Evolutionary conservation across 352 stramenopile species (phyloP).

Genomic region (Phytophthora pistaciae): DNA sequence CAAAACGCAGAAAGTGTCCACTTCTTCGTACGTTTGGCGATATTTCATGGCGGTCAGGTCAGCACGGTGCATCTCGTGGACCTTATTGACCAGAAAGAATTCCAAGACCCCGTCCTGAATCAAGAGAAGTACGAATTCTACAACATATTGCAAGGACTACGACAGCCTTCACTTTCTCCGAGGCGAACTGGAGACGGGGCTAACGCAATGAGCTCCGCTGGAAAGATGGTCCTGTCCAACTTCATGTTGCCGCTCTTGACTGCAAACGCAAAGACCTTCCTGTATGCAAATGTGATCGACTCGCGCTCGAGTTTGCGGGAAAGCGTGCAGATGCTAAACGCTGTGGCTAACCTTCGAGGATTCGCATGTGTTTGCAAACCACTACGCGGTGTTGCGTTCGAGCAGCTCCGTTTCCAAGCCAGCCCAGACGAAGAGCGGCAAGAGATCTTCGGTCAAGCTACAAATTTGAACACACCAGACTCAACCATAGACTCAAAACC

Average conservation of each 20-base stretch:
- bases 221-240: constrained; percentile 56
- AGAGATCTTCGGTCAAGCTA: constrained; percentile 3
- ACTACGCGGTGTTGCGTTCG: constrained; percentile 53
- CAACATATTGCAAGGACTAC: constrained; percentile 61
- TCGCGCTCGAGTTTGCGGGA: constrained; percentile 70
- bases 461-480: constrained; percentile 10
- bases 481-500: constrained; percentile 25
- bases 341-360: constrained; percentile 66
- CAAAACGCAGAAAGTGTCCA: constrained; percentile 69
- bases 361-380: constrained; percentile 66
- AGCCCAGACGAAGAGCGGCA: constrained; percentile 25
- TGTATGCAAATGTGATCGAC: constrained; percentile 79
- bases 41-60: constrained; percentile 67
- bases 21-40: constrained; percentile 76
- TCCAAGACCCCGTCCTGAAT: constrained; percentile 45
- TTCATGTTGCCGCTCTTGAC: constrained; percentile 74
- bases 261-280: constrained; percentile 66
- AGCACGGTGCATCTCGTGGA: constrained; percentile 77
- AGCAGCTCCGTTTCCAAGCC: constrained; percentile 60
- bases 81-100: constrained; percentile 72
- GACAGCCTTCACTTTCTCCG: constrained; percentile 29
- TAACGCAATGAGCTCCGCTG: constrained; percentile 1
- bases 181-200: constrained; percentile 8
- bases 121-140: constrained; percentile 74
- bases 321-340: constrained; percentile 69